phyloP scores from a whole-genome alignment of 2,329 filamentous ascomycete species.

The Cladosporium sp. region DNA sequence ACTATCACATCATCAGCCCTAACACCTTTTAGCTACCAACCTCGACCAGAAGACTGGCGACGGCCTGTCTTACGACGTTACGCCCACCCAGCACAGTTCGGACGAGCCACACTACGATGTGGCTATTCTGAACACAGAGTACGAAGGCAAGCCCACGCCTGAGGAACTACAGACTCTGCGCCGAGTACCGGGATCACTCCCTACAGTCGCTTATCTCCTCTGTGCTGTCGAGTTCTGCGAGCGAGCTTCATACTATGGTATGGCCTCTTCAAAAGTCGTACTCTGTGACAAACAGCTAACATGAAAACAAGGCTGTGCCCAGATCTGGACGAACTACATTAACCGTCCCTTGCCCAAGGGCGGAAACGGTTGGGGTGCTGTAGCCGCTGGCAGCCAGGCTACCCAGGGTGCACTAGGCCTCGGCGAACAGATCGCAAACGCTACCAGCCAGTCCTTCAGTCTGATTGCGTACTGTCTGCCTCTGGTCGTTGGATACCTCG shows the following conservation, averaged over 20 bases:
- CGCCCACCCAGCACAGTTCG: background rate
- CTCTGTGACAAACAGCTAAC: background rate
- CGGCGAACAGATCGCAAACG: slow-evolving; percentile 55
- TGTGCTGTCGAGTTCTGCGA: slow-evolving; percentile 62
- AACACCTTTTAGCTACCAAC: background rate
- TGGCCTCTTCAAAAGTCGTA: background rate
- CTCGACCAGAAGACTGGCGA: background rate
- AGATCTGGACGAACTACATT: slow-evolving; percentile 55
- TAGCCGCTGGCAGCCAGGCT: slow-evolving; percentile 32
- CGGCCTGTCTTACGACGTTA: background rate
- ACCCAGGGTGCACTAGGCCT: slow-evolving; percentile 59
- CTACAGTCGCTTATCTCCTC: slow-evolving; percentile 55
- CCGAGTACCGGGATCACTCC: slow-evolving; percentile 52
- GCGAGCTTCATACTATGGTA: slow-evolving; percentile 60
- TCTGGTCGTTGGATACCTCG: slow-evolving; percentile 38
- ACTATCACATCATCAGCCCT: background rate
- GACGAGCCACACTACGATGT: slow-evolving; percentile 8
- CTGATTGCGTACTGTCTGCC: slow-evolving; percentile 55
- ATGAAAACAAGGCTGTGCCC: slow-evolving; percentile 47
- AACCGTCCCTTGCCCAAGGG: slow-evolving; percentile 57
- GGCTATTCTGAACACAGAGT: slow-evolving; percentile 7
- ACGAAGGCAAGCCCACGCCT: slow-evolving; percentile 42
- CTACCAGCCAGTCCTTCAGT: slow-evolving; percentile 54
- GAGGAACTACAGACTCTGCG: slow-evolving; percentile 51
- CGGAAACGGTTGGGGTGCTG: slow-evolving; percentile 38